These are phyloP conservation scores for Termitomyces sp. DNA, from an alignment of 768 basidiomycete genomes.

Conservation along the genomic window DNA sequence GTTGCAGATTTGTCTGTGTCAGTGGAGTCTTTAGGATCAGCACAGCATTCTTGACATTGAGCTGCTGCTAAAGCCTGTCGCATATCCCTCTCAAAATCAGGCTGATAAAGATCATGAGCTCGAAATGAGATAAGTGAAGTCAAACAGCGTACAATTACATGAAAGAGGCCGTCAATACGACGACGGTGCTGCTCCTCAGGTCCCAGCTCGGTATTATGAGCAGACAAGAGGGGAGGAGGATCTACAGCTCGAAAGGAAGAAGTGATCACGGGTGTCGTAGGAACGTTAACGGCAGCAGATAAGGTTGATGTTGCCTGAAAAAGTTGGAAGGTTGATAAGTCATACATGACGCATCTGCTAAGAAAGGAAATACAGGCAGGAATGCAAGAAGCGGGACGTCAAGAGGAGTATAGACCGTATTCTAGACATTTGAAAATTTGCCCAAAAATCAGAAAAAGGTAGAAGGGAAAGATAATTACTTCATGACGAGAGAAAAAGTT, in stretches of 20 bases:
- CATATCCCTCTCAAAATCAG: constrained; percentile 1
- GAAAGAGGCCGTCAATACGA: background rate
- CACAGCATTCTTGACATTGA: background rate
- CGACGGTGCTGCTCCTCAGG: constrained; percentile 1
- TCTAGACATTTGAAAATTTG: background rate
- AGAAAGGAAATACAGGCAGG: background rate
- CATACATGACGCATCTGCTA: background rate
- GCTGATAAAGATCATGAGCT: background rate
- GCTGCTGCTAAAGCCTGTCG: background rate
- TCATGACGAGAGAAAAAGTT: background rate
- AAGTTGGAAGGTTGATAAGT: background rate
- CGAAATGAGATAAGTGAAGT: background rate
- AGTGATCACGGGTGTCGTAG: background rate
- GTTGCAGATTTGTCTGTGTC: background rate
- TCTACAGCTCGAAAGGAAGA: background rate
- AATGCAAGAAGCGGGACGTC: background rate
- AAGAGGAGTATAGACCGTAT: background rate
- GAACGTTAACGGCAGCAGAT: background rate
- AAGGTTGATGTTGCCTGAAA: background rate
- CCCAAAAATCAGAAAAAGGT: background rate
- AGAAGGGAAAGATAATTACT: background rate
- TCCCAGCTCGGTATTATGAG: background rate
- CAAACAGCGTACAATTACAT: constrained; percentile 1
- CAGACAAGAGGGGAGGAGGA: background rate
- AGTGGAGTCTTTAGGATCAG: background rate